Base-by-base conservation (phyloP, 345 rosid genomes). In the Acer saccharum region DNA sequence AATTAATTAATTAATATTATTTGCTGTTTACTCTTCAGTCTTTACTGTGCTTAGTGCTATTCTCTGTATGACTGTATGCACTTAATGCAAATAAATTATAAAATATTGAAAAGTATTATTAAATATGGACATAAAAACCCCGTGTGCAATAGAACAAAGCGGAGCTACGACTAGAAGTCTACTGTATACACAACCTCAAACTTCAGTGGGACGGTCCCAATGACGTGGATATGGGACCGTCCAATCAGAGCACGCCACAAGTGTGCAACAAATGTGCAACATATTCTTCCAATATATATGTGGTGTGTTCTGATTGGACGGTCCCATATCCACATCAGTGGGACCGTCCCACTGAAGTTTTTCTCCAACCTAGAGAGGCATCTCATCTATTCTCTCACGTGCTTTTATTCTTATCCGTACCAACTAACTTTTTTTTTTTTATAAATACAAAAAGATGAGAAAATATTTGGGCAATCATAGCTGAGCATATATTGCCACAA, bases 401-500 rank as follows among this genome's bases (percentile, higher is more conserved):
- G 72, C 72, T 69, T 48, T 46, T 48, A 48, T 8, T 69, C 58
- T 48, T 48, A 7, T 23, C 13, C 41, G 39, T 69, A 69, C 60
- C 35, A 14, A 39, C 6, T 7, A 9, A 1, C 20, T 16, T 66
- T 66, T 16, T 66, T 66, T 32, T 39, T 18, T 66, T 66, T 66
- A 66, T 39, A 35, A 17, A 18, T 17, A 10, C 32, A 65, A 66
- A 66, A 66, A 18, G 25, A 66, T 35, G 25, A 35, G 50, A 6
- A 66, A 39, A 39, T 66, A 39, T 66, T 66, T 66, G 14, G 69
- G 69, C 69, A 52, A 41, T 35, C 39, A 35, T 35, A 35, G 39
- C 39, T 35, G 39, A 35, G 39, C 39, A 35, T 35, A 35, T 35
- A 35, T 35, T 14, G 57, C 57, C 57, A 14, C n/a, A 14, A 52